phyloP scores from a whole-genome alignment of 2,329 filamentous ascomycete species.

The Nakataea oryzae region DNA sequence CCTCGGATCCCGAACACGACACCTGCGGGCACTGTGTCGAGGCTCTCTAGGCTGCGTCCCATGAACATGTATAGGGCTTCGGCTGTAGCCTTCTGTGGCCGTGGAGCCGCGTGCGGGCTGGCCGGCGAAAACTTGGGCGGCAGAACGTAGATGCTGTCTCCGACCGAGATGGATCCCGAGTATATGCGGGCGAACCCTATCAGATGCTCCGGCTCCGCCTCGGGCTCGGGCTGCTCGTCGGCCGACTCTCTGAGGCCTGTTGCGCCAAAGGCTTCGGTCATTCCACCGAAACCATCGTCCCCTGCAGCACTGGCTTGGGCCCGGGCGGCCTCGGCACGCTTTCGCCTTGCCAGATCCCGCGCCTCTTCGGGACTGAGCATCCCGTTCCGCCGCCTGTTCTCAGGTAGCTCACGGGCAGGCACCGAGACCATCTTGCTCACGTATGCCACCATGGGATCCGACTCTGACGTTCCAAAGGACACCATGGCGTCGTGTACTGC shows the following conservation, averaged over 20 bases:
- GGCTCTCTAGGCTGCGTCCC: constrained; percentile 76
- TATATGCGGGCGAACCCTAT: constrained; percentile 93
- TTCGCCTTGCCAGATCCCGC: constrained; percentile 74
- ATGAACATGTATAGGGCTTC: constrained; percentile 90
- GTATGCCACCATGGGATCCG: constrained; percentile 80
- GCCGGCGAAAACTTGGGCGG: constrained; percentile 88
- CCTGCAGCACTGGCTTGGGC: constrained; percentile 53
- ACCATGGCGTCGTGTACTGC: constrained; percentile 71
- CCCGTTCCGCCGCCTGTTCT: constrained; percentile 65
- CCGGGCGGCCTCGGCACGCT: constrained; percentile 77
- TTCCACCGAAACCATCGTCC: constrained; percentile 38
- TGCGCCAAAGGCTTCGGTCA: constrained; percentile 18
- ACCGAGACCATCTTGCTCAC: constrained; percentile 98
- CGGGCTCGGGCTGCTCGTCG: constrained; percentile 25
- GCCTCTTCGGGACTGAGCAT: constrained; percentile 84
- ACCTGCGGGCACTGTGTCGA: constrained; percentile 79
- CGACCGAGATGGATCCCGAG: constrained; percentile 80
- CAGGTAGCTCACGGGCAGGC: constrained; percentile 80
- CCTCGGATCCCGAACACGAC: constrained; percentile 93
- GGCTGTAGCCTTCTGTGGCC: constrained; percentile 73
- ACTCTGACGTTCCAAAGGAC: constrained; percentile 58
- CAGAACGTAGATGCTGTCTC: constrained; percentile 83
- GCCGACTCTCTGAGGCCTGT: constrained; percentile 3
- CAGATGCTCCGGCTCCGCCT: constrained; percentile 67
- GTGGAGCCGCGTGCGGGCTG: constrained; percentile 58